Base-by-base conservation (phyloP, 2,329 filamentous ascomycete species). In the Chrysosporium queenslandicum region DNA sequence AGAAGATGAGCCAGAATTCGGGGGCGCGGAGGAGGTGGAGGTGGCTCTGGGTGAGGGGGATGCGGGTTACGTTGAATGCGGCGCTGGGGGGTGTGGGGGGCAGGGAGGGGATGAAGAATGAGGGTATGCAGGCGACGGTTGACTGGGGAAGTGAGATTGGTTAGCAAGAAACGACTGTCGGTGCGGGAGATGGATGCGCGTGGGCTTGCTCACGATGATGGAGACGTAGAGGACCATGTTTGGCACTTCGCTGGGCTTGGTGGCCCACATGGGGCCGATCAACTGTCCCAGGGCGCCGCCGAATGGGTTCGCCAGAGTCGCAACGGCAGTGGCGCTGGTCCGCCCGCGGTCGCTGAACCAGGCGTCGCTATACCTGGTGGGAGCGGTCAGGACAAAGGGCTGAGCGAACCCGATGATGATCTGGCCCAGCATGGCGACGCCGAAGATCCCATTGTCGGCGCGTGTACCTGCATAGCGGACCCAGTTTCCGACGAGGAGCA, bases 271-370 rank as follows among this genome's bases (percentile, higher is more conserved):
- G 0, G 92, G 90, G 50, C 87, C 82, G 50, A 97, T 81, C 40
- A 97, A 74, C 70, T 97, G 88, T 3, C 88, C 91, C 46, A 96
- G 71, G 5, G 91, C 91, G 20, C 86, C 90, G 12, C 91, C 91
- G 48, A 97, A 78, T 0, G 91, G 91, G 67, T 96, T 97, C 3
- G 91, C 87, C 53, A 97, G 71, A 55, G 83, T 90, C 20, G 85
- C 83, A 32, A 95, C 63, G 0, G 91, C 92, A 0, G 91, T 97
- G 16, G 91, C 91, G 50, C 85, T 84, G 11, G 95, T 86, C 51
- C 92, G 81, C 6, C 90, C 91, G 9, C 76, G 73, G 61, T 86
- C 83, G 1, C 87, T 90, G 70, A 97, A 97, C 92, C 92, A 97
- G 55, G 95, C 74, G 65, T 96, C 90, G 51, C 87, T 92, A 69